Evolutionary conservation across 2,329 filamentous ascomycete genomes (phyloP).

Genomic region (Eutypella sp.): DNA sequence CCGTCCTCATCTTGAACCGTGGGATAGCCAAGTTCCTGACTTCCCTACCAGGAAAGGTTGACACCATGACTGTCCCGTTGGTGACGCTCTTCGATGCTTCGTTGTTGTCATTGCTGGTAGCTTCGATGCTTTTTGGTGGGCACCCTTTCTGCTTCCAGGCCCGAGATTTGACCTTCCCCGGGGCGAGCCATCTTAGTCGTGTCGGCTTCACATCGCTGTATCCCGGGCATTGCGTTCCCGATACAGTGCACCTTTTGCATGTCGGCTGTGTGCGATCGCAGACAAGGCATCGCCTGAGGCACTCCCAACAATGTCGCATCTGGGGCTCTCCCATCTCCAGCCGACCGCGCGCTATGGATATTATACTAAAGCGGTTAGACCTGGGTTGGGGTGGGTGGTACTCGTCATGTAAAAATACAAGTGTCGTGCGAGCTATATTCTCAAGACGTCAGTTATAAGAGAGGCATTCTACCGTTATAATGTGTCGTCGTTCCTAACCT

Average conservation of each 20-base stretch:
- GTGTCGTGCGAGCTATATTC: too few relatives aligned
- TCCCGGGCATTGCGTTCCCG: conserved; percentile 22
- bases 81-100: not conserved
- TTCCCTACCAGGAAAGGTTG: too few relatives aligned
- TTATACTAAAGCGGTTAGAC: too few relatives aligned
- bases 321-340: conserved; percentile 1
- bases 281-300: conserved; percentile 21
- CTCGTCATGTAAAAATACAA: too few relatives aligned
- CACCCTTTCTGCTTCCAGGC: not conserved
- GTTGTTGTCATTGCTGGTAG: not conserved
- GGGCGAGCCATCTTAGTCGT: conserved; percentile 18
- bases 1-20: conserved; percentile 4
- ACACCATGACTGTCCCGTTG: not conserved
- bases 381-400: too few relatives aligned
- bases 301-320: conserved; percentile 27
- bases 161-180: conserved; percentile 17
- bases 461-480: too few relatives aligned
- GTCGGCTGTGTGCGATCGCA: conserved; percentile 23
- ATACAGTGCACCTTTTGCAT: conserved; percentile 21
- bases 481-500: too few relatives aligned
- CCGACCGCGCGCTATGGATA: too few relatives aligned
- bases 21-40: not conserved
- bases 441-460: too few relatives aligned
- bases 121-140: not conserved
- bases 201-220: conserved; percentile 20